Conservation (phyloP, 495 filamentous ascomycete species). For the Lasiosphaeria miniovina region DNA sequence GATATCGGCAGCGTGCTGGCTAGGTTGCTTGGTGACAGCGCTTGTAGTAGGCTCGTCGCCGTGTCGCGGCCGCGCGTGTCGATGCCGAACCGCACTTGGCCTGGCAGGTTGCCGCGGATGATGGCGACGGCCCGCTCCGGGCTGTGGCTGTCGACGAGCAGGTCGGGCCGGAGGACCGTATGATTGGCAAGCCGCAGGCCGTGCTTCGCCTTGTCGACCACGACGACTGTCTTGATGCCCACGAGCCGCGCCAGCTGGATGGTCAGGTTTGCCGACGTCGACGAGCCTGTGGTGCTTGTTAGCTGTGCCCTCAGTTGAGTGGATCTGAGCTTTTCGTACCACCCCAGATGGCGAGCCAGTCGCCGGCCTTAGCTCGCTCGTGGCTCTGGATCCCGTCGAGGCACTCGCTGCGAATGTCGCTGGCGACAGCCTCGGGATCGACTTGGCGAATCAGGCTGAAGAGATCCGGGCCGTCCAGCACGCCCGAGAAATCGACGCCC, state of each 20-base stretch:
- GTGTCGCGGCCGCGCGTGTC: conserved; percentile 61
- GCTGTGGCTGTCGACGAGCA: conserved; percentile 62
- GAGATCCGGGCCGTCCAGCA: conserved; percentile 53
- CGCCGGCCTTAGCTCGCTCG: conserved; percentile 49
- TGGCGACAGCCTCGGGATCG: conserved; percentile 39
- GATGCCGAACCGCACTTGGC: conserved; percentile 57
- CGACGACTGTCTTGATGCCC: conserved; percentile 54
- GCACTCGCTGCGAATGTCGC: conserved; percentile 54
- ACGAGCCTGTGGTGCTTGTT: conserved; percentile 44
- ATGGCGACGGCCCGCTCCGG: conserved; percentile 58
- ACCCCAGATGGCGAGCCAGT: conserved; percentile 70
- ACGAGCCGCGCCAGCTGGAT: conserved; percentile 60
- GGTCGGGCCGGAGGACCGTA: conserved; percentile 45
- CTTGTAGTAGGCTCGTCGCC: conserved; percentile 48
- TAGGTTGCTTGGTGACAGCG: conserved; percentile 34
- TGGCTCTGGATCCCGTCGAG: conserved; percentile 41
- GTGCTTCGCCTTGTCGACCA: conserved; percentile 61
- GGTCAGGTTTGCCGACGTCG: conserved; percentile 57
- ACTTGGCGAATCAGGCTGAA: conserved; percentile 40
- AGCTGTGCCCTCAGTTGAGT: neutral
- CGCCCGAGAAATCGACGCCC: conserved; percentile 53
- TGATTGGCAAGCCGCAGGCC: conserved; percentile 52
- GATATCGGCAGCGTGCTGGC: conserved; percentile 12
- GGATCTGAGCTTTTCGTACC: conserved; percentile 38
- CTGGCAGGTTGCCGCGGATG: conserved; percentile 50